Evolutionary conservation across 2,329 filamentous ascomycete genomes (phyloP).

Genomic region (Daldinia eschscholtzii): DNA sequence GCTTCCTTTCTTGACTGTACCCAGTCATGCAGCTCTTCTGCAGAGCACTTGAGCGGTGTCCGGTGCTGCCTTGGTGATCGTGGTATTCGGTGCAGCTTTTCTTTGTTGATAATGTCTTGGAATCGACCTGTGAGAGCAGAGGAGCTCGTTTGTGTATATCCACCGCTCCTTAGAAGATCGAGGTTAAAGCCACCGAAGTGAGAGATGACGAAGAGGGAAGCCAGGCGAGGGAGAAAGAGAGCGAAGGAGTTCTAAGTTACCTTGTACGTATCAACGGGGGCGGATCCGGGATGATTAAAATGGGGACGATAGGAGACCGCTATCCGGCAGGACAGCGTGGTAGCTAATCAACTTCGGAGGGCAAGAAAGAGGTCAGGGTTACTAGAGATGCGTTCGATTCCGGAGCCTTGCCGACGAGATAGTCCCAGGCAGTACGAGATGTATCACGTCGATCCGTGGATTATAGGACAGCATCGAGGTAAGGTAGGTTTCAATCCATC

Average conservation of each 20-base stretch:
- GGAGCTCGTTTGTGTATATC: constrained; percentile 61
- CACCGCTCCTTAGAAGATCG: constrained; percentile 63
- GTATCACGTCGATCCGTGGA: constrained; percentile 48
- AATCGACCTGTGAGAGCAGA: constrained; percentile 61
- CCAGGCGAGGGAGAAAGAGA: constrained; percentile 39
- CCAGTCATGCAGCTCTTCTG: constrained; percentile 57
- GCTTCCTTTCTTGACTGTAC: constrained; percentile 56
- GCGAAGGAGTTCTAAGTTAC: constrained; percentile 38
- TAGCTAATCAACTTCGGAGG: constrained; percentile 46
- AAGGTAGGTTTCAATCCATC: constrained; percentile 57
- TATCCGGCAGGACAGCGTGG: constrained; percentile 40
- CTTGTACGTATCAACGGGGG: constrained; percentile 39
- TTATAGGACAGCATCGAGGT: constrained; percentile 53
- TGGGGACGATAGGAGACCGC: constrained; percentile 33
- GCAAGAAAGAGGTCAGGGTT: constrained; percentile 29
- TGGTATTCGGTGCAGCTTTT: constrained; percentile 59
- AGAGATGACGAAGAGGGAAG: constrained; percentile 53
- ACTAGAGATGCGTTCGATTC: constrained; percentile 48
- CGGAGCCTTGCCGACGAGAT: constrained; percentile 48
- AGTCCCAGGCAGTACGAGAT: constrained; percentile 44
- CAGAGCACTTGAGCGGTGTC: constrained; percentile 54
- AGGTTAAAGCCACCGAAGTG: constrained; percentile 58
- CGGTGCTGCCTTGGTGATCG: constrained; percentile 52
- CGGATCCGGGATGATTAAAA: constrained; percentile 37
- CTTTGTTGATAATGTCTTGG: constrained; percentile 65